phyloP scores from a whole-genome alignment of 2,329 filamentous ascomycete genomes.

The Curvularia spicifera region DNA sequence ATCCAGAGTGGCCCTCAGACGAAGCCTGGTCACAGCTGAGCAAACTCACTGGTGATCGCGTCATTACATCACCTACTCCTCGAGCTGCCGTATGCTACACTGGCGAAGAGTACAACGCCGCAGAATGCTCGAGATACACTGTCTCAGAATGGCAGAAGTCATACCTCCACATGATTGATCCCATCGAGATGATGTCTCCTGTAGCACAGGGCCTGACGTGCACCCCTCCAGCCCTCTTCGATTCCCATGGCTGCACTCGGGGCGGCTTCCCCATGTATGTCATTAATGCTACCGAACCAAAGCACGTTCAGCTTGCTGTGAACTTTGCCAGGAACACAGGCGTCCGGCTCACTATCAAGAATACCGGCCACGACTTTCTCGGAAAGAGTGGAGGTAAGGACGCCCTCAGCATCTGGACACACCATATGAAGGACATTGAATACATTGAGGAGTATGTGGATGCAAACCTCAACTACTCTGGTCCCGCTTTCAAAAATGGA shows the following conservation, averaged over 20 bases:
- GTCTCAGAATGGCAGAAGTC: constrained; percentile 40
- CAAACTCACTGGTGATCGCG: constrained; percentile 36
- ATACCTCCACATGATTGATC: constrained; percentile 44
- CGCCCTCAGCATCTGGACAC: constrained; percentile 48
- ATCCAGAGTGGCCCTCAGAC: constrained; percentile 57
- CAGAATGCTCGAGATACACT: constrained; percentile 40
- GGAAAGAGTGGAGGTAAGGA: constrained; percentile 46
- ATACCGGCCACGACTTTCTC: constrained; percentile 48
- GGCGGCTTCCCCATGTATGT: constrained; percentile 47
- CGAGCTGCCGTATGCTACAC: constrained; percentile 45
- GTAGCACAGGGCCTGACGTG: constrained; percentile 49
- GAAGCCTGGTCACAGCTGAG: constrained; percentile 57
- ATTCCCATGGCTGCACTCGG: constrained; percentile 45
- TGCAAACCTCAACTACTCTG: constrained; percentile 47
- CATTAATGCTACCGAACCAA: constrained; percentile 45
- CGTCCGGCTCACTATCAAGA: constrained; percentile 44
- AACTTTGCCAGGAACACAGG: constrained; percentile 46
- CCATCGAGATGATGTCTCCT: constrained; percentile 49
- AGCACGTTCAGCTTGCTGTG: constrained; percentile 46
- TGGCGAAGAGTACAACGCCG: constrained; percentile 35
- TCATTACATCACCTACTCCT: constrained; percentile 37
- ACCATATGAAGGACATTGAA: constrained; percentile 45
- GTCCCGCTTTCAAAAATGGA: constrained; percentile 62
- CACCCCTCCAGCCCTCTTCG: constrained; percentile 43
- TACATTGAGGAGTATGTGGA: constrained; percentile 45